Percentiles rank a stretch among this genome's conserved stretches.
Evolutionary conservation across 768 basidiomycete genomes (phyloP).

Genomic region (Austroboletus eburneus): DNA sequence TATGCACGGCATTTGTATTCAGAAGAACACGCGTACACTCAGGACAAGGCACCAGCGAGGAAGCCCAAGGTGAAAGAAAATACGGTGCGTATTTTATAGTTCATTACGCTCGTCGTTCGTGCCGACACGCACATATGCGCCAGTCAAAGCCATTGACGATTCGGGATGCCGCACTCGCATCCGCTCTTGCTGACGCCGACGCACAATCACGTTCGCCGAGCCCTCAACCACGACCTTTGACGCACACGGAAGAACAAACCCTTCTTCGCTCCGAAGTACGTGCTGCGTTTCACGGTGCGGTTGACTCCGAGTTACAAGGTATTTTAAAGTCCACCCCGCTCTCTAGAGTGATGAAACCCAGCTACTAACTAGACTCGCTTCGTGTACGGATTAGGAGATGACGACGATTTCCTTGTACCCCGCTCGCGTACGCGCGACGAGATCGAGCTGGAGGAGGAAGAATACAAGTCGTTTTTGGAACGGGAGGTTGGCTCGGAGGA

Average conservation of each 20-base stretch:
- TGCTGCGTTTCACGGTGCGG: constrained; percentile 65
- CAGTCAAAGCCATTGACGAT: constrained; percentile 72
- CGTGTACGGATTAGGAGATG: constrained; percentile 37
- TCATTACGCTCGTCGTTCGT: neutral
- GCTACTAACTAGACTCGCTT: neutral
- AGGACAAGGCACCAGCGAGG: constrained; percentile 20
- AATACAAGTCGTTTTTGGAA: constrained; percentile 79
- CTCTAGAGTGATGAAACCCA: neutral
- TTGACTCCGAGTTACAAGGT: constrained; percentile 16
- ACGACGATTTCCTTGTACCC: constrained; percentile 66
- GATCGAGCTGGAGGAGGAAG: constrained; percentile 71
- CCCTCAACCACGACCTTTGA: constrained; percentile 45
- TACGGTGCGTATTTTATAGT: constrained; percentile 30
- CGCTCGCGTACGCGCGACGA: constrained; percentile 80
- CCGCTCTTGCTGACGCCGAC: constrained; percentile 45
- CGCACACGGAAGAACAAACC: constrained; percentile 77
- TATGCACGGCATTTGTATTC: neutral
- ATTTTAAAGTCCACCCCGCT: neutral
- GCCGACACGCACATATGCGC: constrained; percentile 1
- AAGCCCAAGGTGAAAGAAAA: constrained; percentile 44
- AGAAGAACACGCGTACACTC: constrained; percentile 63
- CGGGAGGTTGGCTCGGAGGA: constrained; percentile 80
- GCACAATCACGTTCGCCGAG: constrained; percentile 57
- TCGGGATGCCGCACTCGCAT: constrained; percentile 66
- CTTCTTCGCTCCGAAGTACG: constrained; percentile 78